Evolutionary conservation across 331 rosid genomes (phyloP).

Genomic region (Quercus phellos): DNA sequence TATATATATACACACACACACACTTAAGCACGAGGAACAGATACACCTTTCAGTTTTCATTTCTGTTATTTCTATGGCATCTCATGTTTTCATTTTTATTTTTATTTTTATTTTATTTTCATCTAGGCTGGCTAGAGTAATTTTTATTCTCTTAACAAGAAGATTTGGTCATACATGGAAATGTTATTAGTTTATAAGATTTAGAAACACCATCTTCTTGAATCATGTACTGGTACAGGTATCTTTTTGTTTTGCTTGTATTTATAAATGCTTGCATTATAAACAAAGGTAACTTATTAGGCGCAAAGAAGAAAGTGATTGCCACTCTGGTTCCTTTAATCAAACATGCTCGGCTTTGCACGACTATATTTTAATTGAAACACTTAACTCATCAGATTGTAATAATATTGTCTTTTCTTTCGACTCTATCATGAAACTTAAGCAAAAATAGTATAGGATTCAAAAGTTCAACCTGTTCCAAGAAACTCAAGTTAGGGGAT

Average conservation of each 20-base stretch:
- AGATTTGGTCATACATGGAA: no score
- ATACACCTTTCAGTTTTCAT: constrained; percentile 9
- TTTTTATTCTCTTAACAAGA: no score
- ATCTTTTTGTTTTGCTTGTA: neutral
- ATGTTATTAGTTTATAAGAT: no score
- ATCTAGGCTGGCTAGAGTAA: neutral
- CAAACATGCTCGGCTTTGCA: constrained; percentile 7
- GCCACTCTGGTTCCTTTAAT: constrained; percentile 29
- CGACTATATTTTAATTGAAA: neutral
- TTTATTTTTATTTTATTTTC: neutral
- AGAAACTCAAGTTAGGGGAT: no score
- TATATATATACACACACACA: neutral
- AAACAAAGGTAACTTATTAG: constrained; percentile 12
- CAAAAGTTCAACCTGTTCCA: no score
- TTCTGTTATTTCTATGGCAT: neutral
- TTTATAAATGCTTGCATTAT: constrained; percentile 8
- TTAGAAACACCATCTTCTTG: neutral
- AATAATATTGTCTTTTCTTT: no score
- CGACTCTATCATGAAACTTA: no score
- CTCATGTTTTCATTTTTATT: constrained; percentile 2
- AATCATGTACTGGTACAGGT: neutral
- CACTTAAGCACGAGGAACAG: constrained; percentile 13
- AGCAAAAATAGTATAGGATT: no score
- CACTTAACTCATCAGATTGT: neutral
- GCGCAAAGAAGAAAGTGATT: constrained; percentile 17